Evolutionary conservation across 2,329 filamentous ascomycete genomes (phyloP), one percentile per base, ranked within the genome.

Genomic region (Hymenoscyphus scutula): DNA sequence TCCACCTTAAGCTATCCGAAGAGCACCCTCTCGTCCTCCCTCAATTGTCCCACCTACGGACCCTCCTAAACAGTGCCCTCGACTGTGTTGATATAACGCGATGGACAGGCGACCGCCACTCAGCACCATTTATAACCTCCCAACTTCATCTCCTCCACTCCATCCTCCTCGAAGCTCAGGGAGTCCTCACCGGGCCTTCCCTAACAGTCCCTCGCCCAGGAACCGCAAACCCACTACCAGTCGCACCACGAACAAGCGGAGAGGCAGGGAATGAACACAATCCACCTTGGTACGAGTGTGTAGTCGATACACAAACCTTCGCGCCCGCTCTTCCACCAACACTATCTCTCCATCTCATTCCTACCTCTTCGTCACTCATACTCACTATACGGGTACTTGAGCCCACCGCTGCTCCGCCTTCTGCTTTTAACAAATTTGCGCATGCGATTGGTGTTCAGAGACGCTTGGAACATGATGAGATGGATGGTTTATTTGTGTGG

Each of bases 51-150:
- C 79, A 84, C 11, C 84, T 95, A 13, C 85, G 91, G 65, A 85
- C 86, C n/a, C 81, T 92, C 48, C 88, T 98, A 68, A 94, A 90
- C 64, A 85, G 91, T 71, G 89, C 91, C 62, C 84, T 97, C 66
- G 91, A 96, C 75, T 86, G 96, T 55, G 87, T 97, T 57, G 85
- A 89, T 70, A 84, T 96, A 17, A 91, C 89, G 53, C 83, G 89
- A 30, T 89, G 87, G 79, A 89, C 89, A 38, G 86, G 88, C 17
- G 85, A 90, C 71, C 87, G 67, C 75, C 85, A 65, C 80, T 84
- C 74, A 48, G 70, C 76, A 48, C 60, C 75, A 27, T 83, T 85
- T 62, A 79, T 87, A 32, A 77, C 82, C 32, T 79, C 81, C 7
- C 83, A 86, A 64, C 79, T 88, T 27, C 78, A 80, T 55, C 77